These are phyloP conservation scores for Brettanomyces custersianus DNA, from an alignment of 805 yeast genomes.

Conservation along the genomic window DNA sequence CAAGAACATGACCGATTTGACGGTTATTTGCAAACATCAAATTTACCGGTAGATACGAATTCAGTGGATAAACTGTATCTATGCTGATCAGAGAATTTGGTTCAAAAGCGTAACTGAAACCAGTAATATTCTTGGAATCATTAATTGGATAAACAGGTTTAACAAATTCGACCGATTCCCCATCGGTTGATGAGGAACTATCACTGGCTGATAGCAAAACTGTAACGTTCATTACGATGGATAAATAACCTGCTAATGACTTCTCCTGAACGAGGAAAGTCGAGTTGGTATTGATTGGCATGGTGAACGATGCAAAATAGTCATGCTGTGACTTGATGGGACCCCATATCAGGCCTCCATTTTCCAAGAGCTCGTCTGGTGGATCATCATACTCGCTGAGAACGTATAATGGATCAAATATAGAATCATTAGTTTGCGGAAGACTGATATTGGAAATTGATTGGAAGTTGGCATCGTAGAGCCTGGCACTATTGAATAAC, in stretches of 20 bases:
- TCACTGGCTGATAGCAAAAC: constrained; percentile 31
- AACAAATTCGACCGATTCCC: constrained; percentile 19
- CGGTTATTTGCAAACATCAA: constrained; percentile 15
- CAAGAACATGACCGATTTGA: not conserved
- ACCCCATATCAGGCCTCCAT: constrained; percentile 51
- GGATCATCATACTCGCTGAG: constrained; percentile 18
- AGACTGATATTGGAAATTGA: constrained; percentile 37
- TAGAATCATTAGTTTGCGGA: constrained; percentile 21
- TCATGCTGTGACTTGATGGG: constrained; percentile 44
- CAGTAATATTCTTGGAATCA: constrained; percentile 20
- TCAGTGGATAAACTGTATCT: constrained; percentile 5
- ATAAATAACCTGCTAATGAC: constrained; percentile 59
- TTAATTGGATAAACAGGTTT: constrained; percentile 14
- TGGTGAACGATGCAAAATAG: constrained; percentile 63
- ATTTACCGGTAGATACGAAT: constrained; percentile 20
- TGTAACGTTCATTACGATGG: constrained; percentile 45
- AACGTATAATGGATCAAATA: constrained; percentile 30
- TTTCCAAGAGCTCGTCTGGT: constrained; percentile 33
- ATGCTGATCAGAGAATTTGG: constrained; percentile 14
- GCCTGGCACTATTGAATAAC: constrained; percentile 50
- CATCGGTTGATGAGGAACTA: constrained; percentile 33
- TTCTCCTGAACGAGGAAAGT: constrained; percentile 55
- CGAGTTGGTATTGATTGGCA: constrained; percentile 68
- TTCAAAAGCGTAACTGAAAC: constrained; percentile 35
- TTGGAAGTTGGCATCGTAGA: constrained; percentile 54